phyloP scores from a whole-genome alignment of 164 flowering plant species.

The Nelumbo lutea region DNA sequence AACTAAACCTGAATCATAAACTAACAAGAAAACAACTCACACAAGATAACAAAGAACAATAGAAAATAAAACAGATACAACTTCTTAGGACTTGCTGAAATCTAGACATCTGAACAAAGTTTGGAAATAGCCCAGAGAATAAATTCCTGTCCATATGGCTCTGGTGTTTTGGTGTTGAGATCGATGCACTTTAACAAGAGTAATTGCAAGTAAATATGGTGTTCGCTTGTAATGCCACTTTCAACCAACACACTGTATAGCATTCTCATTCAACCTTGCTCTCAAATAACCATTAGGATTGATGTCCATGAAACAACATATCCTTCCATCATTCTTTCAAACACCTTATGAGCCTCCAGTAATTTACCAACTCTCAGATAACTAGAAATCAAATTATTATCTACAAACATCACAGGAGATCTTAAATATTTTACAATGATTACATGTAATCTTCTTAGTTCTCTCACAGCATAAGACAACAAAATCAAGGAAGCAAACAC shows the following conservation, averaged over 20 bases:
- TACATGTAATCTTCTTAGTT: slow-evolving; percentile 45
- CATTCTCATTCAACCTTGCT: slow-evolving; percentile 44
- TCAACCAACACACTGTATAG: slow-evolving; percentile 35
- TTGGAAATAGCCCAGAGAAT: no score
- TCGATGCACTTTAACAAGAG: no score
- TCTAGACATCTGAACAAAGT: no score
- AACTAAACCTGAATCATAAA: no score
- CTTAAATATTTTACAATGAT: slow-evolving; percentile 28
- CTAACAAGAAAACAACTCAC: no score
- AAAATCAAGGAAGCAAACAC: slow-evolving; percentile 43
- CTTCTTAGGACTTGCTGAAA: no score
- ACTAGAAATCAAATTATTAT: slow-evolving; percentile 55
- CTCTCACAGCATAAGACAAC: slow-evolving; percentile 30
- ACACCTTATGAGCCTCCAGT: slow-evolving; percentile 55
- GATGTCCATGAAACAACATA: slow-evolving; percentile 84
- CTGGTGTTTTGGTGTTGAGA: no score
- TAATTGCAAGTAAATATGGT: background rate
- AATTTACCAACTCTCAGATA: slow-evolving; percentile 48
- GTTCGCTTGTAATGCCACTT: slow-evolving; percentile 37
- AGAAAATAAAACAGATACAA: no score
- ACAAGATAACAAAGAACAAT: no score
- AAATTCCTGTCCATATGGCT: no score
- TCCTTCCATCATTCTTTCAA: slow-evolving; percentile 51
- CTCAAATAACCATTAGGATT: slow-evolving; percentile 60
- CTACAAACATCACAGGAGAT: slow-evolving; percentile 23